Conservation (phyloP, 441 rosid species). For the Gossypium davidsonii region DNA sequence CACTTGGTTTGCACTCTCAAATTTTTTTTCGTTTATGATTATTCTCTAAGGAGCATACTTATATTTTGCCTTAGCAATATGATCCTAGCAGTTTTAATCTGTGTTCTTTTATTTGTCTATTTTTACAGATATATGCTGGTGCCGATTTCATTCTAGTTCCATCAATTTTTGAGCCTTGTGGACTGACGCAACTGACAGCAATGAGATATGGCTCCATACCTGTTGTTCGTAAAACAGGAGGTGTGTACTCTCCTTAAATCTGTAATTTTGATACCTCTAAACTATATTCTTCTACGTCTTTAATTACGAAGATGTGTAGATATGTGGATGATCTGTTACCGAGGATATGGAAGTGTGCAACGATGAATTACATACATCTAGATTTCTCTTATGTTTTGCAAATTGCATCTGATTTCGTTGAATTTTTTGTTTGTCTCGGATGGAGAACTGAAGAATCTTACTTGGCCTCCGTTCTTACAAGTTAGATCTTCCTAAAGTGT, state of each 20-base stretch:
- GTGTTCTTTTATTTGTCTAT: background rate
- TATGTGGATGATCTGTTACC: background rate
- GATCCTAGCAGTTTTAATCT: conserved; percentile 7
- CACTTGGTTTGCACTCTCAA: conserved; percentile 58
- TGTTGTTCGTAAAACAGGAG: conserved; percentile 93
- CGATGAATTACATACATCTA: background rate
- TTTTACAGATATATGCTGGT: conserved; percentile 75
- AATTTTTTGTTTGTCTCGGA: background rate
- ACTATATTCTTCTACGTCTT: background rate
- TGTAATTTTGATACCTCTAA: background rate
- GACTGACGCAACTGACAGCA: conserved; percentile 88
- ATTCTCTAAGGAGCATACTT: background rate
- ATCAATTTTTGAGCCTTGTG: conserved; percentile 96
- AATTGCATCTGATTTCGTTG: conserved; percentile 2
- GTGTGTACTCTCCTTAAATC: conserved; percentile 27
- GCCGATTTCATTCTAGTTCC: conserved; percentile 92
- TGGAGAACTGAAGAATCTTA: background rate
- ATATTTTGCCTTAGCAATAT: conserved; percentile 3
- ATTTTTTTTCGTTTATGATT: background rate
- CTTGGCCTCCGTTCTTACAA: background rate
- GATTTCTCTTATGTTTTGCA: background rate
- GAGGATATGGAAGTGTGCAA: background rate
- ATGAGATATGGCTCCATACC: conserved; percentile 98
- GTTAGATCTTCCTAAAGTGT: background rate
- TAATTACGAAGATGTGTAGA: background rate